Conservation (phyloP, 495 filamentous ascomycete genomes). For the Penicillium antarcticum region DNA sequence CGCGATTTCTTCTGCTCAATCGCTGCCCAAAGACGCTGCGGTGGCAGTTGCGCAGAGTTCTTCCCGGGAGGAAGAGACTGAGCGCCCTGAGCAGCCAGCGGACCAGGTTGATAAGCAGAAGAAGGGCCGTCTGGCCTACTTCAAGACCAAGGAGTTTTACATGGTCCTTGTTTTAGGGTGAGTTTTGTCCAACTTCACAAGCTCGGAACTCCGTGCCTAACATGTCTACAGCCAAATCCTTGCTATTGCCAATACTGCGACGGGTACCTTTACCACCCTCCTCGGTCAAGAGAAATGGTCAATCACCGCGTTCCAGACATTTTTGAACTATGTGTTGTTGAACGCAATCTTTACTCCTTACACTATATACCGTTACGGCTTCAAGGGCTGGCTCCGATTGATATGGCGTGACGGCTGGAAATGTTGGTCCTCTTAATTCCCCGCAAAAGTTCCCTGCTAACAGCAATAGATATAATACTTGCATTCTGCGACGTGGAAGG, state of each 20-base stretch:
- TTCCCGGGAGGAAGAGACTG: slow-evolving; percentile 12
- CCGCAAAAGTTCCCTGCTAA: not conserved
- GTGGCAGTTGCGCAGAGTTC: slow-evolving; percentile 17
- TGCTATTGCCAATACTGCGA: slow-evolving; percentile 81
- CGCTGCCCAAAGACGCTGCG: slow-evolving; percentile 23
- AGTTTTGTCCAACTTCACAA: slow-evolving; percentile 11
- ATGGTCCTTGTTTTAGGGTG: slow-evolving; percentile 73
- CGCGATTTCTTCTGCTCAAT: slow-evolving; percentile 6
- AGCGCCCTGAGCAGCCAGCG: slow-evolving; percentile 15
- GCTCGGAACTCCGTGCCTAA: not conserved
- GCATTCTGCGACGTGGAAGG: slow-evolving; percentile 92
- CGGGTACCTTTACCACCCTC: slow-evolving; percentile 82
- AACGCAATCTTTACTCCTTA: slow-evolving; percentile 76
- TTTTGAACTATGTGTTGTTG: slow-evolving; percentile 91
- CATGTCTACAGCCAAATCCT: slow-evolving; percentile 64
- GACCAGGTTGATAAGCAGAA: slow-evolving; percentile 40
- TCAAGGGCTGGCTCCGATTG: slow-evolving; percentile 62
- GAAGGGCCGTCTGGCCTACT: slow-evolving; percentile 71
- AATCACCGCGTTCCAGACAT: slow-evolving; percentile 95
- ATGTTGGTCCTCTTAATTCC: slow-evolving; percentile 41
- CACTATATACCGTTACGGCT: slow-evolving; percentile 79
- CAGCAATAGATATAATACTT: slow-evolving; percentile 68
- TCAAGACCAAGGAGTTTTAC: slow-evolving; percentile 85
- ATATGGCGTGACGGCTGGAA: slow-evolving; percentile 78
- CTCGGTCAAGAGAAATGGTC: slow-evolving; percentile 65